These are phyloP conservation scores for Fomitopsis serialis DNA, from an alignment of 768 basidiomycete genomes.

Conservation along the genomic window DNA sequence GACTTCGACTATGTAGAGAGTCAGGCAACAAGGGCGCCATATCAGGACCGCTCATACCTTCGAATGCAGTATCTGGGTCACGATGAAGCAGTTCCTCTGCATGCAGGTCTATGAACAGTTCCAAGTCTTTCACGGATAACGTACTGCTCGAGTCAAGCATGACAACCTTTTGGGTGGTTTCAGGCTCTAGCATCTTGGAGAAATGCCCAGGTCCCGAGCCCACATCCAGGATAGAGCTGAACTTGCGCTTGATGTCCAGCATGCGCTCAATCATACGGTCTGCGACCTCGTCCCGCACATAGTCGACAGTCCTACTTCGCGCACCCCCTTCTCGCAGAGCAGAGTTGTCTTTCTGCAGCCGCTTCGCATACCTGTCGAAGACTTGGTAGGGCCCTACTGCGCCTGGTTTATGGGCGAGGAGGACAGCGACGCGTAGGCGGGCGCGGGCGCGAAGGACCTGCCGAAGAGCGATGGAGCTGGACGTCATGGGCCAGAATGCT, in stretches of 20 bases:
- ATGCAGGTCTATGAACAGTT: slow-evolving; percentile 1
- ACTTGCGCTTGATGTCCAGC: slow-evolving; percentile 85
- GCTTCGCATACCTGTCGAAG: slow-evolving; percentile 82
- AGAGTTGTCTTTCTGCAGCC: slow-evolving; percentile 71
- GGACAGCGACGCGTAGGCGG: slow-evolving; percentile 44
- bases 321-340: slow-evolving; percentile 50
- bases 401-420: slow-evolving; percentile 37
- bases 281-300: slow-evolving; percentile 86
- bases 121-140: neutral
- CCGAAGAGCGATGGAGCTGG: neutral
- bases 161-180: slow-evolving; percentile 63
- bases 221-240: slow-evolving; percentile 76
- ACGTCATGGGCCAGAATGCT: neutral
- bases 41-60: slow-evolving; percentile 43
- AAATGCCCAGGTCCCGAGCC: slow-evolving; percentile 93
- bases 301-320: slow-evolving; percentile 79
- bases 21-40: slow-evolving; percentile 1
- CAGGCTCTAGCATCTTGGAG: slow-evolving; percentile 68
- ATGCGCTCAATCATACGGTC: slow-evolving; percentile 89
- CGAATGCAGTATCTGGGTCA: slow-evolving; percentile 75
- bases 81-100: slow-evolving; percentile 67
- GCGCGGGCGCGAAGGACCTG: neutral
- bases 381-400: slow-evolving; percentile 69
- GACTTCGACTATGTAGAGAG: slow-evolving; percentile 53
- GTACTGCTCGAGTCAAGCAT: slow-evolving; percentile 88